Conservation (phyloP, 2,329 filamentous ascomycete species). For the Septoria linicola region DNA sequence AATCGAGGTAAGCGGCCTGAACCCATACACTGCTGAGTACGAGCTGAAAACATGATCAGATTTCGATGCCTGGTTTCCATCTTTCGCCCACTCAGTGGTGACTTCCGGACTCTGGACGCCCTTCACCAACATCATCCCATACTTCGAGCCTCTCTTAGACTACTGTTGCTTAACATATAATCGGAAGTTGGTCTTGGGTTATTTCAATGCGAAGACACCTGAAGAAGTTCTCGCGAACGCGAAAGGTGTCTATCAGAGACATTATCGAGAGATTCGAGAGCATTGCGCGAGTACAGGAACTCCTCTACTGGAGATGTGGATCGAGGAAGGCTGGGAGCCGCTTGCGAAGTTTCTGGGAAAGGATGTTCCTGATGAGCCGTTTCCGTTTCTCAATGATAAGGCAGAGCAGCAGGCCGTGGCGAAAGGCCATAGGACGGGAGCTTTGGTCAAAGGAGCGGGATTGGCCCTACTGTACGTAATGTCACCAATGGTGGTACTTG, state of each 20-base stretch:
- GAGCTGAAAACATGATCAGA: background rate
- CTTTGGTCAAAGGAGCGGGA: background rate
- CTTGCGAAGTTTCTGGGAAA: slow-evolving; percentile 20
- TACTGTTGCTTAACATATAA: background rate
- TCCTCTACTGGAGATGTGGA: slow-evolving; percentile 14
- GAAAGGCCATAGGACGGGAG: background rate
- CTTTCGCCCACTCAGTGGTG: background rate
- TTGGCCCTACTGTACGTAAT: background rate
- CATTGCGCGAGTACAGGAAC: slow-evolving; percentile 6
- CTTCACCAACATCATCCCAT: background rate
- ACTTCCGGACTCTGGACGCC: background rate
- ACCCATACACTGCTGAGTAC: slow-evolving; percentile 3
- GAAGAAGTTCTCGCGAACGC: slow-evolving; percentile 21
- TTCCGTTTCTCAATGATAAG: slow-evolving; percentile 18
- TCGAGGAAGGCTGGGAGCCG: slow-evolving; percentile 18
- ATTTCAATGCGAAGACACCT: background rate
- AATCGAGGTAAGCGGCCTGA: slow-evolving; percentile 15
- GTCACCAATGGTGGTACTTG: background rate
- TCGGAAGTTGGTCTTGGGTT: slow-evolving; percentile 1
- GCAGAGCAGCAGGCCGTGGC: background rate
- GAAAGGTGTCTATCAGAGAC: slow-evolving; percentile 10
- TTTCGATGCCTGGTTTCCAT: slow-evolving; percentile 7
- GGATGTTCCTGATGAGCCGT: slow-evolving; percentile 11
- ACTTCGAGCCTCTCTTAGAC: background rate
- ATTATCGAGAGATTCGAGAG: slow-evolving; percentile 16